Base-by-base conservation (phyloP, 2,329 filamentous ascomycete genomes). In the Penicillium griseofulvum region DNA sequence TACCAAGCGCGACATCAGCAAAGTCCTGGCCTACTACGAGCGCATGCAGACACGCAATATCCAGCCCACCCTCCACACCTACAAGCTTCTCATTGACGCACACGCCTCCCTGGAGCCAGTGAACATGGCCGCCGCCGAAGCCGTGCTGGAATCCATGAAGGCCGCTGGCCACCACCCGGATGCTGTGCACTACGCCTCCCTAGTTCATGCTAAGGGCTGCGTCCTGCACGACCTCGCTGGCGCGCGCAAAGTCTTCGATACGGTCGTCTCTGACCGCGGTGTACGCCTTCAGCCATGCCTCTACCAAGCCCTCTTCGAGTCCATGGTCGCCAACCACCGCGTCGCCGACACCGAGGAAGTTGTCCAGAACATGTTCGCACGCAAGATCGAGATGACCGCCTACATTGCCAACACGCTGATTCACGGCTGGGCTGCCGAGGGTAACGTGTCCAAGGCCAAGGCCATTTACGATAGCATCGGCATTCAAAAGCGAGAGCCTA, bases 391-490 rank as follows among this genome's bases (percentile, higher is more conserved):
- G 66, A 86, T 97, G 80, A 97, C 94, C 2, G 89, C 94, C 0
- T 99, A 99, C 77, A 97, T 99, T 70, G 94, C 94, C 69, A 99
- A 99, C 79, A 96, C 93, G 6, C 82, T 99, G 43, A 97, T 99
- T 68, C 92, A 97, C 70, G 94, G 94, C 60, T 99, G 94, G 93
- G 90, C 93, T 22, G 83, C 87, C 14, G 89, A 89, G 71, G 88
- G 88, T 75, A 83, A 95, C 60, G 89, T 97, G 42, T 76, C 78
- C 57, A 92, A 91, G 74, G 90, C 91, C 17, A 85, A 87, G 68
- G 78, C 82, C 24, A 86, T 97, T 58, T 99, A 96, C 71, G 83
- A 89, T 56, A 81, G 83, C n/a, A 87, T 99, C 4, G 84, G 87
- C 9, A 82, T 85, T 28, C 83, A 86, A 52, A 91, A 87, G 77